Evolutionary conservation across 106 monocot genomes (phyloP).

Genomic region (Phalaenopsis equestris): DNA sequence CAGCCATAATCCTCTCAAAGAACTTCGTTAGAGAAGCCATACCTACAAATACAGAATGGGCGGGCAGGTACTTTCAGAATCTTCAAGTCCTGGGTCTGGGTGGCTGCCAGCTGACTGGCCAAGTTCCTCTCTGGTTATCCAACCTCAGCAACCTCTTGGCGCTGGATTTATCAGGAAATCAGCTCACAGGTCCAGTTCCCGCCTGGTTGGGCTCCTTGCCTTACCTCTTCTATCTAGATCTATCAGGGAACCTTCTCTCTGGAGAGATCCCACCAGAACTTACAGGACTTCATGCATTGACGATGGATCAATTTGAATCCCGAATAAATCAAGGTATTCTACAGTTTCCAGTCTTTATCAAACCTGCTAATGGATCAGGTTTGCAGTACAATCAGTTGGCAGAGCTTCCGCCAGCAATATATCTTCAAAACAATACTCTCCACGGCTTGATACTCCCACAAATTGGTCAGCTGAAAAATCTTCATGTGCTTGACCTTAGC

Average conservation of each 20-base stretch:
- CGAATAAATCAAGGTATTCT: neutral
- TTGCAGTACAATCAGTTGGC: slow-evolving; percentile 1
- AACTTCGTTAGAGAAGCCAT: slow-evolving; percentile 8
- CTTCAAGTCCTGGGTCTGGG: neutral
- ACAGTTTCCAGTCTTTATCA: slow-evolving; percentile 7
- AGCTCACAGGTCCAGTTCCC: slow-evolving; percentile 10
- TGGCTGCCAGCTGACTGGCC: neutral
- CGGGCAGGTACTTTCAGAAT: neutral
- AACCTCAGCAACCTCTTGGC: slow-evolving; percentile 5
- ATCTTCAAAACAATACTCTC: neutral
- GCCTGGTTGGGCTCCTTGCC: slow-evolving; percentile 3
- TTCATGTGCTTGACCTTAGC: slow-evolving; percentile 4
- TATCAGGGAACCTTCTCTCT: slow-evolving; percentile 9
- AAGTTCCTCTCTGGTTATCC: slow-evolving; percentile 7
- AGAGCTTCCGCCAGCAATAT: slow-evolving; percentile 4
- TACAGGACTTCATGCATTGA: slow-evolving; percentile 1
- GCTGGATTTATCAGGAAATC: slow-evolving; percentile 1
- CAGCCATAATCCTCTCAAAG: neutral
- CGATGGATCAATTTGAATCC: slow-evolving; percentile 4
- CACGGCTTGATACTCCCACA: neutral
- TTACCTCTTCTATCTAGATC: neutral
- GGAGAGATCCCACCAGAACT: slow-evolving; percentile 10
- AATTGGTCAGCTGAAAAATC: neutral
- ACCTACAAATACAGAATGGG: neutral
- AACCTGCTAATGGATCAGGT: neutral